Evolutionary conservation across 441 rosid species (phyloP), one percentile per base, ranked within the genome.

Genomic region (Geranium incanum): DNA sequence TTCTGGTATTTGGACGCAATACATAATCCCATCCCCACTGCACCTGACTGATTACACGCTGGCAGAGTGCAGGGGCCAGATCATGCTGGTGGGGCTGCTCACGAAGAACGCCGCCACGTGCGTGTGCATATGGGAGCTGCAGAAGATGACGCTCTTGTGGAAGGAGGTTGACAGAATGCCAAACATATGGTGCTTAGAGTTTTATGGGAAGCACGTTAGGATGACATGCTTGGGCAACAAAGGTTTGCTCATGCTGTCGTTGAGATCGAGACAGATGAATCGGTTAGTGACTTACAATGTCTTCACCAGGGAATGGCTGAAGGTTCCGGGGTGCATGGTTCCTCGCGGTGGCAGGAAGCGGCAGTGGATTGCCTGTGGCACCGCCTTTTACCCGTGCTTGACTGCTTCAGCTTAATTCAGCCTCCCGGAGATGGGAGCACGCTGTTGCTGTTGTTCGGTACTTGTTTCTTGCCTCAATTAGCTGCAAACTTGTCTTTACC

Each of bases 121-220:
- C 21, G 93, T 94, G 75, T 90, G 97, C 85, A 82, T 92, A 81
- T 92, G 94, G 97, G 99, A 92, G 87, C 93, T 94, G 86, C 97
- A 88, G 83, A 94, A 84, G 86, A 92, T 92, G 97, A 90, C 96
- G 37, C 89, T 94, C 80, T 80, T 89, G 87, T 92, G 99, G 97
- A 92, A 89, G 99, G 99, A 95, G 97, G 97, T 95, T 86, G 99
- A 92, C 96, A 95, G 99, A 95, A 92, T 92, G 97, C 97, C 97
- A 92, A 95, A 92, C 78, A 79, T 88, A 81, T 89, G 90, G 99
- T 92, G 97, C 99, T 90, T 92, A 80, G 99, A 95, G 77, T 92
- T 92, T 86, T 92, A 95, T 9, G 97, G 99, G 83, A 92, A 89
- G 99, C 97, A 92, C 94, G 82, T 90, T 71, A 86, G 89, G 78